Base-by-base conservation (phyloP, 805 yeast species). In the Yamadazyma paraphyllophila region DNA sequence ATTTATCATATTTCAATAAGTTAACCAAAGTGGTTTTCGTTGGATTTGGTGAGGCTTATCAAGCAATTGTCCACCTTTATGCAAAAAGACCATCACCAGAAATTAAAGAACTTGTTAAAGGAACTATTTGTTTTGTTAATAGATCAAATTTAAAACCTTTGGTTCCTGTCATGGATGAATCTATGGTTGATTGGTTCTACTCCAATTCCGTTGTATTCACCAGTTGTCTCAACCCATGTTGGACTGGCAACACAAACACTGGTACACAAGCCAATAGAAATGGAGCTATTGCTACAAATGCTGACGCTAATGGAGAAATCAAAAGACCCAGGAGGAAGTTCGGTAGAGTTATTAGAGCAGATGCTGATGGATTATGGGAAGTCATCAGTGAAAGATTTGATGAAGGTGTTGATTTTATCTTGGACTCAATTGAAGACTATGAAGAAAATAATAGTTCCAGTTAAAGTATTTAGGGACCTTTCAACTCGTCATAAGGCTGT, bases 31-130 rank as follows among this genome's bases (percentile, higher is more conserved):
- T 94, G 27, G 83, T 87, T 0, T 82, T 92, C 60, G 76, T 91
- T 32, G 97, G 97, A 7, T 78, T 85, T 52, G 99, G 99, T 33
- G 96, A 89, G 46, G 82, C 97, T 0, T 86, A 88, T 57, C 83
- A 88, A 36, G 88, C 96, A 2, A 77, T 91, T 38, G 91, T 92
- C 1, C 94, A 91, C 64, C 69, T 92, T 17, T 78, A 86, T 45
- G 97, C 96, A 4, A 96, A 92, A 60, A 75, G 97, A 47, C 69
- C 75, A 2, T 60, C 72, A 2, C 70, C 62, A 41, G 82, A 80
- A 35, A 78, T 82, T 31, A 73, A 79, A 47, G 76, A 71, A n/a
- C 51, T 76, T 42, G 88, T 85, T 4, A 80, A 81, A 55, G 88
- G 92, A 5, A 77, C 85, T 1, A 79, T 86, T 20, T 81, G 80